These are phyloP conservation scores for Aaosphaeria arxii DNA, from an alignment of 2,329 filamentous ascomycete species.

Conservation along the genomic window DNA sequence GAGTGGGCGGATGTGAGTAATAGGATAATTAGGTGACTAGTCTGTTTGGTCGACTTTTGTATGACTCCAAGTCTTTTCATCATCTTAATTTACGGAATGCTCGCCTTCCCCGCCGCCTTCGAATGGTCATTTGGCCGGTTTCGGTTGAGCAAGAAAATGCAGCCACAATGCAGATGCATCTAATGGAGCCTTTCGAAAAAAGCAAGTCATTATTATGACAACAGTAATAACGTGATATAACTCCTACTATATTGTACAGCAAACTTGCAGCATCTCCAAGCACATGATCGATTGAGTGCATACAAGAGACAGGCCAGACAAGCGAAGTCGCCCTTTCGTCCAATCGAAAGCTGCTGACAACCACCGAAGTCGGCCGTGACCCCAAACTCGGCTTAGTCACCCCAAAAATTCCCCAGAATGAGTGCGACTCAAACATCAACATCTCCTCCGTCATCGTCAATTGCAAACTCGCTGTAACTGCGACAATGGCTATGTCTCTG, in stretches of 20 bases:
- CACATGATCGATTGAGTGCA: conserved; percentile 11
- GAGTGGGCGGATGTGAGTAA: background rate
- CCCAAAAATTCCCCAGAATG: conserved; percentile 21
- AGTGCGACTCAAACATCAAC: conserved; percentile 15
- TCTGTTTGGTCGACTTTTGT: no score
- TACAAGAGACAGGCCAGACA: background rate
- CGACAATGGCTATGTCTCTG: conserved; percentile 37
- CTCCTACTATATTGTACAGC: no score
- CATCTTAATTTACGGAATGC: no score
- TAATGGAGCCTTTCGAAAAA: no score
- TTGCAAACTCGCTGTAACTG: conserved; percentile 1
- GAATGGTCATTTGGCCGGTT: no score
- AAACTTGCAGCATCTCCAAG: no score
- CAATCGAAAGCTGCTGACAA: conserved; percentile 33
- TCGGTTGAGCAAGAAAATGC: no score
- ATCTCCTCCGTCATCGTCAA: conserved; percentile 7
- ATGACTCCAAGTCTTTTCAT: no score
- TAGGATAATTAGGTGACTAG: conserved; percentile 1
- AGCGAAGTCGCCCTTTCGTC: conserved; percentile 1
- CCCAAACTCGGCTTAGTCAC: conserved; percentile 12
- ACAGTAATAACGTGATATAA: no score
- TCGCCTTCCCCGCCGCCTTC: no score
- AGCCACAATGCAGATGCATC: no score
- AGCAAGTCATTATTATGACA: no score
- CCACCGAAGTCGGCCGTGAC: conserved; percentile 25